Evolutionary conservation across 2,329 filamentous ascomycete genomes (phyloP), one percentile per base, ranked within the genome.

Genomic region (Penicillium sumatraense): DNA sequence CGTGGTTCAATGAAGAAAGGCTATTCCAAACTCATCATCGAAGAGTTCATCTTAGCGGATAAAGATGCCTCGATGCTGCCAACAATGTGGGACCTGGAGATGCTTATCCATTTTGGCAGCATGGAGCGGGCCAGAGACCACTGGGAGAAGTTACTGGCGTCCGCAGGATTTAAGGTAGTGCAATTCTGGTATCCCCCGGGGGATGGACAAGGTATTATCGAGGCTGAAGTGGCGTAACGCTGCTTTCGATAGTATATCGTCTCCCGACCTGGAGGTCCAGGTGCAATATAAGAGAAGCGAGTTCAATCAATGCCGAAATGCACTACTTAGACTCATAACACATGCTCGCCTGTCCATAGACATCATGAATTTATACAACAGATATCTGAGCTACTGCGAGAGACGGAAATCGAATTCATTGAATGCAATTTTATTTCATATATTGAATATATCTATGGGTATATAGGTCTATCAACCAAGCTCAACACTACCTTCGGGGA

Each of bases 401-500:
- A n/a, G n/a, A n/a, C n/a, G n/a, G n/a, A n/a, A n/a, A n/a, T n/a
- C n/a, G n/a, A n/a, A n/a, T 29, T 29, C 11, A 29, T 7, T 29
- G 27, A 29, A 29, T 29, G 27, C 27, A 29, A 29, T 29, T 29
- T 29, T 29, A 29, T 14, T 26, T 21, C 23, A 31, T 4, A 40
- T 48, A n/a, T n/a, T n/a, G n/a, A n/a, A n/a, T n/a, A n/a, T 2
- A 20, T 40, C n/a, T 38, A 40, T 40, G 23, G 23, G 31, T 49
- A 27, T 38, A 38, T 36, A 14, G 18, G 31, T 36, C 38, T 29
- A 49, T 68, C 56, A 73, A 21, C 66, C 65, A 62, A 80, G 64
- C 60, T 80, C 77, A 31, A 80, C 64, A 64, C 74, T 75, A 2
- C 75, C 78, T 59, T 77, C 76, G 0, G 76, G 78, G 36, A 80